Evolutionary conservation across 1,139 yeast genomes (phyloP).

Genomic region (Lodderomyces jiufengensis): DNA sequence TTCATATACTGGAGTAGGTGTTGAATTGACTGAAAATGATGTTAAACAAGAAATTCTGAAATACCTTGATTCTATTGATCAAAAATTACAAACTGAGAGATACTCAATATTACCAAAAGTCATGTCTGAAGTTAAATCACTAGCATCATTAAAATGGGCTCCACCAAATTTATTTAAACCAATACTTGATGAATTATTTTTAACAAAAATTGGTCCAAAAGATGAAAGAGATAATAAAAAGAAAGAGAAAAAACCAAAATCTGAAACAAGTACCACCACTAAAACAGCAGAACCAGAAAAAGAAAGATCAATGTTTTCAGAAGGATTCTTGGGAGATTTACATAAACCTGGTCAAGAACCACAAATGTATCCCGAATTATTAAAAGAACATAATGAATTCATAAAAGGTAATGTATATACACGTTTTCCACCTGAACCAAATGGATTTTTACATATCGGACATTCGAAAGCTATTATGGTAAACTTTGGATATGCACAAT

Average conservation of each 20-base stretch:
- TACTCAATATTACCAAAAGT: constrained; percentile 74
- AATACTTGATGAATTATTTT: constrained; percentile 69
- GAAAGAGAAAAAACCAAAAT: constrained; percentile 54
- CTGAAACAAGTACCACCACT: constrained; percentile 17
- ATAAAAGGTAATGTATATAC: constrained; percentile 85
- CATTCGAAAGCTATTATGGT: constrained; percentile 98
- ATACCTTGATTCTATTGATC: constrained; percentile 57
- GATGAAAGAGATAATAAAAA: constrained; percentile 89
- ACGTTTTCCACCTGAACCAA: constrained; percentile 98
- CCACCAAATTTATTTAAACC: constrained; percentile 84
- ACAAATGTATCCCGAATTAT: constrained; percentile 80
- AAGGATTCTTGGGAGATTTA: constrained; percentile 92
- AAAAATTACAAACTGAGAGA: constrained; percentile 63
- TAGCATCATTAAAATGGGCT: constrained; percentile 87
- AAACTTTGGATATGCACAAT: constrained; percentile 91
- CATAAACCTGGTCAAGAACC: constrained; percentile 96
- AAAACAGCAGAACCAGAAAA: constrained; percentile 28
- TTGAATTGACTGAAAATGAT: constrained; percentile 62
- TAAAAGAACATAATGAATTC: constrained; percentile 71
- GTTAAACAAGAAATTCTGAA: constrained; percentile 54
- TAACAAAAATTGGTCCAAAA: constrained; percentile 81
- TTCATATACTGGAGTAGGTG: constrained; percentile 75
- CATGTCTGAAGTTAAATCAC: constrained; percentile 69
- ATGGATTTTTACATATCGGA: constrained; percentile 95
- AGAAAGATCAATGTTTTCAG: constrained; percentile 82